Base-by-base conservation (phyloP, 345 rosid genomes). In the Brassica carinata region DNA sequence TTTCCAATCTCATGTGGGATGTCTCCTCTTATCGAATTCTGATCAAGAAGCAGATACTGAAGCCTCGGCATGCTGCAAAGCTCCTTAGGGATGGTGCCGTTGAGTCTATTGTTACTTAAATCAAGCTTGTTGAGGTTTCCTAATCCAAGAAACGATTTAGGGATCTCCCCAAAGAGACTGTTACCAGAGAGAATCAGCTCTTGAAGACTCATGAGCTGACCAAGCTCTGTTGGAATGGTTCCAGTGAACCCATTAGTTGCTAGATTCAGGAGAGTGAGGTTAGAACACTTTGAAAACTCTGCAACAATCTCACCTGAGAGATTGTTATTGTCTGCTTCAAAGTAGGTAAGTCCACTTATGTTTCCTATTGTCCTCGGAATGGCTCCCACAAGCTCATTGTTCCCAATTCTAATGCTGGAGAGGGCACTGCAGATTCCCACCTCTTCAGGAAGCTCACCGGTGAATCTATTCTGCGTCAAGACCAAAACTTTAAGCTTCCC, bases 71-170 rank as follows among this genome's bases (percentile, higher is more conserved):
- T 77, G 81, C 87, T 86, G 78, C 89, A 87, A 77, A 92, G 81
- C 30, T 87, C 90, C 76, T 66, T 83, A 1, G 94, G 99, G 59
- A 96, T 84, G 7, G 97, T 87, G 55, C 98, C 98, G 6, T 90
- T 93, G 80, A 96, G 86, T 67, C 83, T 82, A 82, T 96, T 96
- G 81, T 86, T 84, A 77, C 91, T 88, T 65, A 96, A 55, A 83
- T 96, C 97, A 67, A 93, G 88, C 82, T 94, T 92, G 90, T 91
- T 96, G 45, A 96, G 97, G 85, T 89, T 96, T 89, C 86, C 91
- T 80, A 92, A 87, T 29, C 88, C 88, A 53, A 95, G 66, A 76
- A 95, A 87, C 5, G 96, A 87, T 23, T 77, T 75, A 2, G 99
- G 96, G 67, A 96, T 89, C 33, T 90, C 98, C 23, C 99, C 99